Evolutionary conservation across 352 stramenopile genomes (phyloP).

Genomic region (Globisporangium apiculatum): DNA sequence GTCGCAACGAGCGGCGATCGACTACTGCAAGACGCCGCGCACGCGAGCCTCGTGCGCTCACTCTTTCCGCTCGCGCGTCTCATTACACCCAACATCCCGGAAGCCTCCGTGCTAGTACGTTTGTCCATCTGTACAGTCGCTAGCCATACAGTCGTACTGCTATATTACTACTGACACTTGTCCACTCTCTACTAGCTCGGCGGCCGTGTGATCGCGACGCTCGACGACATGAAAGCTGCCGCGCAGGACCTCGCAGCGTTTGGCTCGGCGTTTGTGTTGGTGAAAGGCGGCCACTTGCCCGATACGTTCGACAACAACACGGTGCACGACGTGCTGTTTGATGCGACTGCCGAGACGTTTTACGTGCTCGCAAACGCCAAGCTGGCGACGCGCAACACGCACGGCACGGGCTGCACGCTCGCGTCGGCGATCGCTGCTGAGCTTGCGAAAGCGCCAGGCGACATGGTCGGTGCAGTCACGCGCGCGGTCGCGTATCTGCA

Average conservation of each 20-base stretch:
- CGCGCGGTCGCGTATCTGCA: slow-evolving; percentile 40
- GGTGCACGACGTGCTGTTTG: slow-evolving; percentile 35
- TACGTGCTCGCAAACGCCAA: slow-evolving; percentile 29
- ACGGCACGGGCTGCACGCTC: slow-evolving; percentile 93
- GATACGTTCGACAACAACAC: background rate
- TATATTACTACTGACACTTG: background rate
- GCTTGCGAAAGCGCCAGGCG: slow-evolving; percentile 44
- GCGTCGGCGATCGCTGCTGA: slow-evolving; percentile 87
- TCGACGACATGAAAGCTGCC: slow-evolving; percentile 66
- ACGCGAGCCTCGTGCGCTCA: slow-evolving; percentile 54
- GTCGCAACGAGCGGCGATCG: slow-evolving; percentile 85
- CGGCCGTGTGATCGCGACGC: slow-evolving; percentile 28
- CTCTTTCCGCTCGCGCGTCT: slow-evolving; percentile 87
- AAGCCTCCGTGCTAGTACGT: slow-evolving; percentile 83
- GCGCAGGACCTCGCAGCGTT: slow-evolving; percentile 69
- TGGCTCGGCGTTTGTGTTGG: slow-evolving; percentile 68
- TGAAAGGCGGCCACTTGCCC: slow-evolving; percentile 89
- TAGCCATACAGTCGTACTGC: too few species aligned
- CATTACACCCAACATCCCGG: slow-evolving; percentile 93
- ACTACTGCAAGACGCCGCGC: slow-evolving; percentile 73
- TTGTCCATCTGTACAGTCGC: background rate
- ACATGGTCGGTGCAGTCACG: slow-evolving; percentile 28
- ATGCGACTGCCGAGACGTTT: slow-evolving; percentile 14
- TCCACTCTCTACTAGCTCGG: slow-evolving; percentile 17
- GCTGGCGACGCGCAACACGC: slow-evolving; percentile 35